phyloP scores from a whole-genome alignment of 192 early-diverging fungal species.

The Coemansia sp. region DNA sequence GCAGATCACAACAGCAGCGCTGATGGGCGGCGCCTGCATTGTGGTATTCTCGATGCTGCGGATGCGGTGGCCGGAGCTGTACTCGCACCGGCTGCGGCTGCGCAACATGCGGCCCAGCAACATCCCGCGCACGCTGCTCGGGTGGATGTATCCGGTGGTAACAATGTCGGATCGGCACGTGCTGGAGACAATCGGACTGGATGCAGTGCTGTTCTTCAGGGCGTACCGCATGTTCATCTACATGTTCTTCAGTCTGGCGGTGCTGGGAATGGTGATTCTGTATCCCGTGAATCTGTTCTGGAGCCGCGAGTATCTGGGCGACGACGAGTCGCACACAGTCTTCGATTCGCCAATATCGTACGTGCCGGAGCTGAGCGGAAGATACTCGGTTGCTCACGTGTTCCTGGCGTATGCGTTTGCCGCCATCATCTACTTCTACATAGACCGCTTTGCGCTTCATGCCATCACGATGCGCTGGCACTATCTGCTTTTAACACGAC shows the following conservation, averaged over 20 bases:
- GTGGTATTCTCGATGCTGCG: constrained; percentile 49
- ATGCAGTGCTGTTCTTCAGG: constrained; percentile 48
- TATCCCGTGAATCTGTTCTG: constrained; percentile 50
- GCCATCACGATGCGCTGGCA: constrained; percentile 56
- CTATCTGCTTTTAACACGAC: constrained; percentile 48
- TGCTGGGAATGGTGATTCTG: constrained; percentile 42
- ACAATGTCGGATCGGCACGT: constrained; percentile 55
- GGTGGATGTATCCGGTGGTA: constrained; percentile 50
- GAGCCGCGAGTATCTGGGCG: constrained; percentile 24
- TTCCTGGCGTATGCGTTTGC: constrained; percentile 51
- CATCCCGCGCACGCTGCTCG: constrained; percentile 48
- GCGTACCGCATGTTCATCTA: constrained; percentile 55
- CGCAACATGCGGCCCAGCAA: constrained; percentile 50
- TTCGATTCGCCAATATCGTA: constrained; percentile 47
- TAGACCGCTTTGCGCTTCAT: constrained; percentile 54
- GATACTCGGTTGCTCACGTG: constrained; percentile 38
- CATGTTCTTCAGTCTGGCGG: constrained; percentile 41
- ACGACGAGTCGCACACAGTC: constrained; percentile 26
- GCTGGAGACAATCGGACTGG: constrained; percentile 54
- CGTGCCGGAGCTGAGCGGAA: constrained; percentile 23
- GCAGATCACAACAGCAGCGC: constrained; percentile 47
- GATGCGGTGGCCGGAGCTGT: constrained; percentile 50
- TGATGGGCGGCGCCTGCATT: constrained; percentile 41
- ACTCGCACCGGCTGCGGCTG: constrained; percentile 54
- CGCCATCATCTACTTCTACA: constrained; percentile 43